phyloP scores from a whole-genome alignment of 345 rosid species.

The Camelina laxa region DNA sequence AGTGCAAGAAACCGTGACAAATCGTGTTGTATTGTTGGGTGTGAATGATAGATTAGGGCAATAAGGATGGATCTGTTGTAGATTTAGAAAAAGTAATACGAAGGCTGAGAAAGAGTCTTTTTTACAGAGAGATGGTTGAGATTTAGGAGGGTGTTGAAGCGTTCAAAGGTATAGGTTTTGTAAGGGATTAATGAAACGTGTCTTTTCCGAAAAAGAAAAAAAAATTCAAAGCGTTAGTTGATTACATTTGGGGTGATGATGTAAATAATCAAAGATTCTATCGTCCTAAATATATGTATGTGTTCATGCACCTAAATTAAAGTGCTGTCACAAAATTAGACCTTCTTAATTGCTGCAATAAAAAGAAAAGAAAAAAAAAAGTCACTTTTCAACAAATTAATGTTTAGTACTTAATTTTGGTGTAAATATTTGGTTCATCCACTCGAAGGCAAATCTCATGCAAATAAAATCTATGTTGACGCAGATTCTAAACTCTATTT shows the following conservation, averaged over 20 bases:
- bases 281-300: too few species aligned
- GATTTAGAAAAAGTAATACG: constrained; percentile 33
- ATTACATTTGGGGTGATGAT: constrained; percentile 8
- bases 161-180: constrained; percentile 44
- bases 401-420: too few species aligned
- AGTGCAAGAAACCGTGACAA: constrained; percentile 13
- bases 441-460: background rate
- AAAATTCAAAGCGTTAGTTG: too few species aligned
- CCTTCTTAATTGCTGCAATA: too few species aligned
- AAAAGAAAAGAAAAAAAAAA: background rate
- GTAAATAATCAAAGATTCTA: constrained; percentile 11
- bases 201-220: too few species aligned
- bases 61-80: constrained; percentile 22
- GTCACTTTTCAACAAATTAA: background rate
- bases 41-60: constrained; percentile 1
- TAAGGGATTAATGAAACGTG: constrained; percentile 25
- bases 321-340: too few species aligned
- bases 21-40: constrained; percentile 3
- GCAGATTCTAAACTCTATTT: background rate
- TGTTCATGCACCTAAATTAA: background rate
- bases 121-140: constrained; percentile 19
- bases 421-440: background rate
- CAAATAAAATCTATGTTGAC: background rate
- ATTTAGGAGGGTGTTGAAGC: constrained; percentile 41
- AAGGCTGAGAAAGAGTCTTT: constrained; percentile 8